Base-by-base conservation (phyloP, 2,329 filamentous ascomycete genomes). In the Tricladium varicosporioides region DNA sequence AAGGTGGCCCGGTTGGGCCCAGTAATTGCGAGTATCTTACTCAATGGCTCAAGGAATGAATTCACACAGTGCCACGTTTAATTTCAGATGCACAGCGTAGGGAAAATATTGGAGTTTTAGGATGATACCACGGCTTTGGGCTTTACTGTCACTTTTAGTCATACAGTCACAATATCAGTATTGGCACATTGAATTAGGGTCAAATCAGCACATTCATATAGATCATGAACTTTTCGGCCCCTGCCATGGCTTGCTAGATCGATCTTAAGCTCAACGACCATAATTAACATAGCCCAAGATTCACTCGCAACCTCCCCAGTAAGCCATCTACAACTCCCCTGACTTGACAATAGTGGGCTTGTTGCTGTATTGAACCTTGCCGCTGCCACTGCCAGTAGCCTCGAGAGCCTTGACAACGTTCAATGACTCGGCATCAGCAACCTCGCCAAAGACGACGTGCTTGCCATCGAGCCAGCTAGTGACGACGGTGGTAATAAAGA, bases 401-500 rank as follows among this genome's bases (percentile, higher is more conserved):
- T 88, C 85, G 44, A 88, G 71, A 59, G 82, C 77, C 76, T 77
- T 80, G 74, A 88, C 83, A 57, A 86, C 63, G 31, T 74, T 69
- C 73, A 84, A 65, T 56, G 71, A 72, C 36, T 65, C 49, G 1
- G 64, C 36, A 58, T 69, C 67, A 60, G 67, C 77, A 48, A 92
- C 88, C 78, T 89, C 80, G 72, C 90, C 91, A 77, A 94, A 94
- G 73, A 94, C 90, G 69, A 94, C 90, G 78, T 94, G 90, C 74
- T 88, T 88, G 71, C 84, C 84, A 74, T 94, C 83, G 67, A 94
- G 81, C 82, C 96, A 96, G 55, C 87, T 86, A 60, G 94, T 97
- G 59, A 86, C 82, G 51, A 96, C 91, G 56, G 93, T 97, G 70
- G 93, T 97, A 73, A 97, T 80, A 82, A 97, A 97, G 83, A 97